phyloP scores from a whole-genome alignment of 768 basidiomycete genomes.

The Suillus discolor region DNA sequence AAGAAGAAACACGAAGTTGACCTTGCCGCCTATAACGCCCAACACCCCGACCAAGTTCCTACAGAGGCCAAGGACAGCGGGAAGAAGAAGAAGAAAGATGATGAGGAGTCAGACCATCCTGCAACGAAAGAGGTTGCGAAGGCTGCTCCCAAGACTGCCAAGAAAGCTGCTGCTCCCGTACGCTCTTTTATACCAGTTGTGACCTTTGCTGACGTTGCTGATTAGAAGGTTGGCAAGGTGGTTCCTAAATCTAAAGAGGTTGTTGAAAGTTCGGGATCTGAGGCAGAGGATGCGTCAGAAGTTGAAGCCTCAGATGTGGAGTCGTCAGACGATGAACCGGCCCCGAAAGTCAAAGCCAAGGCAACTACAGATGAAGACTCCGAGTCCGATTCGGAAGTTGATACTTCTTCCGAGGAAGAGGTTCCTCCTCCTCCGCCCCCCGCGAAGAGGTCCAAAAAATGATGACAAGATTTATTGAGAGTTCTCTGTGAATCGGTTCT shows the following conservation, averaged over 20 bases:
- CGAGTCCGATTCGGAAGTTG: slow-evolving; percentile 22
- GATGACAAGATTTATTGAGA: not conserved
- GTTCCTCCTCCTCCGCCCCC: slow-evolving; percentile 30
- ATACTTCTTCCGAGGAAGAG: slow-evolving; percentile 38
- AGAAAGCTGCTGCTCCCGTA: slow-evolving; percentile 25
- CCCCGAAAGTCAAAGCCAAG: slow-evolving; percentile 19
- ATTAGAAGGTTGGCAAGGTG: slow-evolving; percentile 28
- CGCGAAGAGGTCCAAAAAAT: slow-evolving; percentile 30
- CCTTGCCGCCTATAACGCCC: slow-evolving; percentile 66
- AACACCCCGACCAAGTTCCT: slow-evolving; percentile 49
- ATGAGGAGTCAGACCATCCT: slow-evolving; percentile 29
- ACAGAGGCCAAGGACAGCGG: slow-evolving; percentile 49
- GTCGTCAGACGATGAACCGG: slow-evolving; percentile 27
- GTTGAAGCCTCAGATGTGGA: slow-evolving; percentile 14
- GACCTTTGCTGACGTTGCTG: slow-evolving; percentile 15
- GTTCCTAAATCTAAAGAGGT: slow-evolving; percentile 25
- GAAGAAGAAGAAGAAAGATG: slow-evolving; percentile 10
- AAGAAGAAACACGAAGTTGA: slow-evolving; percentile 66
- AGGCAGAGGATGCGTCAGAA: slow-evolving; percentile 22
- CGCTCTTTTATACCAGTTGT: slow-evolving; percentile 14
- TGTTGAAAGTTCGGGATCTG: slow-evolving; percentile 34
- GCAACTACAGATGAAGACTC: slow-evolving; percentile 20
- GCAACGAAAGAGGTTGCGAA: slow-evolving; percentile 32
- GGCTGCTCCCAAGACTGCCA: slow-evolving; percentile 12
- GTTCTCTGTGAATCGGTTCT: not conserved